Base-by-base conservation (phyloP, 2,329 filamentous ascomycete genomes). In the Cryphonectria naterciae region DNA sequence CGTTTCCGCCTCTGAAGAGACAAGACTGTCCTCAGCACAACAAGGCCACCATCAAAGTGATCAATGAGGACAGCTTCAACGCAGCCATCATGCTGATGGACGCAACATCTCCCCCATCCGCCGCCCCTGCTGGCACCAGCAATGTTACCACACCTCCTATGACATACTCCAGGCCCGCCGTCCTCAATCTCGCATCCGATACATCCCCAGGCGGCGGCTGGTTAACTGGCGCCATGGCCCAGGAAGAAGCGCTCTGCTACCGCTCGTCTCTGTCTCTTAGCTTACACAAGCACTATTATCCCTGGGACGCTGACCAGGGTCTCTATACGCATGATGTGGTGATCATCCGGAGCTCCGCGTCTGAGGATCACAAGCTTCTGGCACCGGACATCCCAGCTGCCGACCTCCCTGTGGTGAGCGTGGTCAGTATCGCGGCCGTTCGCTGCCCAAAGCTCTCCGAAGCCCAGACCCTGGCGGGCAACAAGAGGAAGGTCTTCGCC, bases 241-340 rank as follows among this genome's bases (percentile, higher is more conserved):
- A 93, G 78, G 91, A 93, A 80, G 91, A 93, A 81, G 85, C 87
- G 2, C 83, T 93, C 8, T 93, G 89, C 80, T 90, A 89, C 77
- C 86, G 90, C 60, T 88, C 85, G 62, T 86, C 87, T 0, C 83
- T 90, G 10, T 84, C 79, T 39, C 76, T 83, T 41, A 85, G 85
- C 28, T 80, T 89, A 0, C 79, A 83, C 70, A 74, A 76, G 32
- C 28, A 17, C 5, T 72, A 77, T 67, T 79, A 78, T 64, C 78
- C 75, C 6, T 74, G 74, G 69, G 43, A n/a, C 32, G 61, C 72
- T 5, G 67, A 72, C 8, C 68, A 73, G 37, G 78, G 74, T 15
- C 11, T 80, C n/a, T 81, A 80, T 73, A 79, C 76, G 1, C 76
- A 71, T 11, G 76, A 80, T 68, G 79, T 81, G 13, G 73, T 80